These are phyloP conservation scores for Fusarium concolor DNA, from an alignment of 2,329 filamentous ascomycete species.

Conservation along the genomic window DNA sequence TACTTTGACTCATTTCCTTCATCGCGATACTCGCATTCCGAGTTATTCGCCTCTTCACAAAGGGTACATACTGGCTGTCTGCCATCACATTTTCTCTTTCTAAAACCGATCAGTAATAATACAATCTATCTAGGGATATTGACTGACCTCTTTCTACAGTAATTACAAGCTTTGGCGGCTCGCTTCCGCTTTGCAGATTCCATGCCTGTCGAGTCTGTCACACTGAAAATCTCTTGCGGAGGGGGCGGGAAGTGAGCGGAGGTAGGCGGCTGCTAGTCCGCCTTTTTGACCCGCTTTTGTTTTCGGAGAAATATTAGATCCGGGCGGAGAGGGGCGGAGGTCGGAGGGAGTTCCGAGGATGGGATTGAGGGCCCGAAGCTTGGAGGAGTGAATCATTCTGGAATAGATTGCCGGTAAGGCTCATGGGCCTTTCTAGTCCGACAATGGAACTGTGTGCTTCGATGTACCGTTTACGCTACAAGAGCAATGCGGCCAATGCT, in stretches of 20 bases:
- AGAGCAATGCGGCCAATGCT: too few species aligned
- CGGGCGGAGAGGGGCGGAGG: neutral
- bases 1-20: conserved; percentile 16
- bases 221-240: conserved; percentile 28
- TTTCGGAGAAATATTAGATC: neutral
- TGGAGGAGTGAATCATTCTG: too few species aligned
- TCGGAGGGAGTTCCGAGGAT: too few species aligned
- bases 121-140: too few species aligned
- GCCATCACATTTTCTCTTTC: conserved; percentile 40
- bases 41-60: conserved; percentile 39
- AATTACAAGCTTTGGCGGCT: conserved; percentile 42
- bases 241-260: conserved; percentile 27
- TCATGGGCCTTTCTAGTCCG: too few species aligned
- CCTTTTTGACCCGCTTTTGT: neutral
- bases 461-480: too few species aligned
- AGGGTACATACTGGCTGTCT: conserved; percentile 35
- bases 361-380: too few species aligned
- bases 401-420: too few species aligned
- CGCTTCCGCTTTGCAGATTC: conserved; percentile 40
- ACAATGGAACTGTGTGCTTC: too few species aligned
- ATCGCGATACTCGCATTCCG: conserved; percentile 35
- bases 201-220: conserved; percentile 15
- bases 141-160: conserved; percentile 36
- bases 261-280: conserved; percentile 28
- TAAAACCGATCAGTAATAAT: neutral